These are phyloP conservation scores for Rutstroemia sydowiana DNA, from an alignment of 2,329 filamentous ascomycete genomes.

Conservation along the genomic window DNA sequence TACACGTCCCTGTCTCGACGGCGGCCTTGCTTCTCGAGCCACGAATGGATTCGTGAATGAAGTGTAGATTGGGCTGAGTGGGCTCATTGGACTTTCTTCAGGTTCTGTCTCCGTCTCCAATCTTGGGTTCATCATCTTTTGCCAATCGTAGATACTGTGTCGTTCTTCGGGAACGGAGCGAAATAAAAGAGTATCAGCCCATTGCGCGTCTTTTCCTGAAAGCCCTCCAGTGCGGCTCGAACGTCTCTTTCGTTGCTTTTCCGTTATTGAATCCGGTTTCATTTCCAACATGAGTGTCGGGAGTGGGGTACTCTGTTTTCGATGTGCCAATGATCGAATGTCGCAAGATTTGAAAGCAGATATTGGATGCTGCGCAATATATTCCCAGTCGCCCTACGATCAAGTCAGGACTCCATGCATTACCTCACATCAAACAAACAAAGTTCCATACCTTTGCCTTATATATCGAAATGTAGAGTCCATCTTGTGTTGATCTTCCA, in stretches of 20 bases:
- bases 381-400: slow-evolving; percentile 30
- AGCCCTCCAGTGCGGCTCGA: slow-evolving; percentile 56
- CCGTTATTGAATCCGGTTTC: slow-evolving; percentile 41
- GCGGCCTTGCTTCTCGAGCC: slow-evolving; percentile 14
- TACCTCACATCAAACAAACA: too few species aligned
- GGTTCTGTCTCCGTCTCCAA: slow-evolving; percentile 21
- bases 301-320: slow-evolving; percentile 52
- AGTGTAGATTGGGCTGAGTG: slow-evolving; percentile 23
- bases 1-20: slow-evolving; percentile 14
- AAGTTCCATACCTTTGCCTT: slow-evolving; percentile 30
- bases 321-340: slow-evolving; percentile 50
- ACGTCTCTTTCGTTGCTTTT: slow-evolving; percentile 56
- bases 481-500: slow-evolving; percentile 12
- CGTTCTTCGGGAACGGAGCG: slow-evolving; percentile 46
- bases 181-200: slow-evolving; percentile 44
- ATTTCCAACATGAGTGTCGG: slow-evolving; percentile 53
- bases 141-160: slow-evolving; percentile 52
- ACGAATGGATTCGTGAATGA: slow-evolving; percentile 29
- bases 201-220: slow-evolving; percentile 22
- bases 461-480: slow-evolving; percentile 29
- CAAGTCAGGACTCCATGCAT: not conserved
- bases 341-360: slow-evolving; percentile 29
- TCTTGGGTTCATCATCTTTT: slow-evolving; percentile 34
- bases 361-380: slow-evolving; percentile 26
- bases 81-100: slow-evolving; percentile 22